These are phyloP conservation scores for Chlorella variabilis DNA, from an alignment of 163 green algal species.

Conservation along the genomic window DNA sequence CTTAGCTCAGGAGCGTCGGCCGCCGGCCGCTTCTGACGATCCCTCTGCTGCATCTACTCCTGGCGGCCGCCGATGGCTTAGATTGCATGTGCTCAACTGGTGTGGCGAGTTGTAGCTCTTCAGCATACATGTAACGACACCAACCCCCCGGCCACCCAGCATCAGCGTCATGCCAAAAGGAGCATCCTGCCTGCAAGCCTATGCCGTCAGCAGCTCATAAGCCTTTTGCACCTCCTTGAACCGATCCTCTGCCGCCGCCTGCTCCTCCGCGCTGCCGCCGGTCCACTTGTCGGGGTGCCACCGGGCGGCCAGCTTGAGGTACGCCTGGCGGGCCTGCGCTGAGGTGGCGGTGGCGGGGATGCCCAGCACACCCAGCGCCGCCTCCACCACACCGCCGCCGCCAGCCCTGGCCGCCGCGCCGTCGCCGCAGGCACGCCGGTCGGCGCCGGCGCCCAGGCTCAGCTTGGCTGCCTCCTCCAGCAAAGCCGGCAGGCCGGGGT, in stretches of 20 bases:
- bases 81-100: too few relatives aligned
- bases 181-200: too few relatives aligned
- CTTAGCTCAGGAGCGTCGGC: too few relatives aligned
- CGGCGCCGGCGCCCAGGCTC: not conserved
- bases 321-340: constrained; percentile 42
- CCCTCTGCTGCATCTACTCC: too few relatives aligned
- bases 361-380: constrained; percentile 30
- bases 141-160: too few relatives aligned
- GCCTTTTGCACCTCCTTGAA: constrained; percentile 49
- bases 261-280: constrained; percentile 4
- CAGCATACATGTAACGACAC: too few relatives aligned
- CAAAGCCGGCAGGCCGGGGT: constrained; percentile 39
- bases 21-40: too few relatives aligned
- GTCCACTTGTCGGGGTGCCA: constrained; percentile 55
- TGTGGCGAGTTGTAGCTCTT: too few relatives aligned
- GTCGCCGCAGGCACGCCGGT: not conserved
- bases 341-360: constrained; percentile 5
- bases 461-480: constrained; percentile 44
- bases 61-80: too few relatives aligned
- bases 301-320: constrained; percentile 31
- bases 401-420: not conserved
- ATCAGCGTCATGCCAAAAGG: too few relatives aligned
- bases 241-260: constrained; percentile 23
- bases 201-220: constrained; percentile 30
- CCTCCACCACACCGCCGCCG: constrained; percentile 5